Percentiles rank a stretch among this genome's conserved stretches.
Conservation (phyloP, 169 alveolate species). For the Theileria orientalis region DNA sequence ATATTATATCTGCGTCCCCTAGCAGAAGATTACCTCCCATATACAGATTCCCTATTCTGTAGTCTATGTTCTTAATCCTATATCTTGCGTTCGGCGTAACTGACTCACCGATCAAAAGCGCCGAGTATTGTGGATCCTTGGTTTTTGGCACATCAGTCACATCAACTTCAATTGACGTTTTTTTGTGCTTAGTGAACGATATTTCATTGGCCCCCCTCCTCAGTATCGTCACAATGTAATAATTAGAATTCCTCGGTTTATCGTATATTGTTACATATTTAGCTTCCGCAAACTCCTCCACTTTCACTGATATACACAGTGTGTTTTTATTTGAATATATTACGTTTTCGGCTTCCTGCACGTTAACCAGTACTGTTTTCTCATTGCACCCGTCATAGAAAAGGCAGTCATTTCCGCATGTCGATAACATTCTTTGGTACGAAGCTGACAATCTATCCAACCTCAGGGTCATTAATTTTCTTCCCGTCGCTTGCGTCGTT, state of each 20-base stretch:
- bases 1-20: neutral
- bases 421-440: constrained; percentile 4
- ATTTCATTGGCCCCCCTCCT: neutral
- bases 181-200: neutral
- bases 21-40: neutral
- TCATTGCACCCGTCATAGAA: constrained; percentile 48
- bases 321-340: neutral
- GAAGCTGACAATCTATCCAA: no score
- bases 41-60: constrained; percentile 1
- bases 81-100: neutral
- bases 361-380: neutral
- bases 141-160: neutral
- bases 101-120: neutral
- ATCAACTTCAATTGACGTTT: neutral
- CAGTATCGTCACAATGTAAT: neutral
- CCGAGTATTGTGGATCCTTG: neutral
- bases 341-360: neutral
- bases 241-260: neutral
- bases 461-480: constrained; percentile 1
- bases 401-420: constrained; percentile 48
- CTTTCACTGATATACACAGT: neutral
- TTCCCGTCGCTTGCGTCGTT: neutral
- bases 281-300: neutral
- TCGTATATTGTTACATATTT: neutral
- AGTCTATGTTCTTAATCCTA: neutral